Conservation (phyloP, 139 green algal species). For the Edaphochlamys debaryana region DNA sequence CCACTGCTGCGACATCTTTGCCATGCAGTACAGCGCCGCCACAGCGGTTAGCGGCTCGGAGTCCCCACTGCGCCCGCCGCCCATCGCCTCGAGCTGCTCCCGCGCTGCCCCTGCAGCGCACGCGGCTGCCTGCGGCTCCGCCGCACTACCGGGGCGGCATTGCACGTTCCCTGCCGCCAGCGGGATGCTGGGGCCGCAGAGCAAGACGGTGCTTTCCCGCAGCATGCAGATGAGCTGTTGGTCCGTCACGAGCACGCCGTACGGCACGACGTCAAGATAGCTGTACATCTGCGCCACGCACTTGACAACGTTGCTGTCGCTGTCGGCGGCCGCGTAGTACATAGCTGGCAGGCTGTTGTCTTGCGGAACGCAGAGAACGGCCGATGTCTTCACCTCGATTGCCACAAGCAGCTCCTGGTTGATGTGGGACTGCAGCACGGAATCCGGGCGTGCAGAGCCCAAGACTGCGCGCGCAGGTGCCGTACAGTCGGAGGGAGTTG, state of each 20-base stretch:
- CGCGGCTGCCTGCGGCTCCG: neutral
- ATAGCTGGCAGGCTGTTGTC: neutral
- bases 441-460: neutral
- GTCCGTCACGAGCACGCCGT: slow-evolving; percentile 5
- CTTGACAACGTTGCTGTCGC: neutral
- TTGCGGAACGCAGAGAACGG: neutral
- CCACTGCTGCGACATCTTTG: neutral
- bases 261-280: neutral
- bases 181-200: slow-evolving; percentile 2
- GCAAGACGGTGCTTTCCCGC: neutral
- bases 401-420: neutral
- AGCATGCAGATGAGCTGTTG: slow-evolving; percentile 3
- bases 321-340: neutral
- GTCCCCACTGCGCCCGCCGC: neutral
- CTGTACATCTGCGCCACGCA: neutral
- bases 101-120: neutral
- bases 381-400: neutral
- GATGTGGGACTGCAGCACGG: neutral
- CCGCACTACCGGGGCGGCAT: neutral
- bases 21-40: slow-evolving; percentile 10
- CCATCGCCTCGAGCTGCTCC: neutral
- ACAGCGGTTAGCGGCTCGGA: neutral
- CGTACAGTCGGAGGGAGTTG: no score
- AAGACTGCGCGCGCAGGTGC: no score
- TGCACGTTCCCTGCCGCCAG: slow-evolving; percentile 1